Base-by-base conservation (phyloP, 2,329 filamentous ascomycete genomes). In the Colletotrichum noveboracense region DNA sequence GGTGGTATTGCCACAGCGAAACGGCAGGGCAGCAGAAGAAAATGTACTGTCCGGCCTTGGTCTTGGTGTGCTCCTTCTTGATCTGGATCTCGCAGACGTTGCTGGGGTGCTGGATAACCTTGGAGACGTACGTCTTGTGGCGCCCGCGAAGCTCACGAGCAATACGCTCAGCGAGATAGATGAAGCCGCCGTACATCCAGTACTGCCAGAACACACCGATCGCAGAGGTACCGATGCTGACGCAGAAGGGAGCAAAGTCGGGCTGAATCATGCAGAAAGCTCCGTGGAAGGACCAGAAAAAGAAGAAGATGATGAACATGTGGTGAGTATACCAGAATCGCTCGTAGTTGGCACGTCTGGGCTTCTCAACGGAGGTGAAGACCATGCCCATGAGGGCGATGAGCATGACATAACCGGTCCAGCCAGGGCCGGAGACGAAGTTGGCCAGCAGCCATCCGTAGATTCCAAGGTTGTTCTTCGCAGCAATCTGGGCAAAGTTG, bases 311-410 rank as follows among this genome's bases (percentile, higher is more conserved):
- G 84, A 96, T 91, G 83, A 97, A 97, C 83, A 97, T 91, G 86
- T 97, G 95, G 85, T 97, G 95, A 3, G 94, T 95, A 84, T 96
- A 96, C 95, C 95, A 97, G 88, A 97, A 97, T 30, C 94, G 93
- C 84, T 96, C 95, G 83, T 95, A 96, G 86, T 97, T 96, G 76
- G 93, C 93, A 70, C 94, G 92, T 66, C 94, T 91, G 12, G 92
- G 91, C 87, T 94, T 95, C 86, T 96, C 94, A 16, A 94, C 87
- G 10, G 94, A 95, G 1, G 95, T 97, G 30, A 92, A 81, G 5
- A 94, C 93, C 90, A 97, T 97, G 67, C 92, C 92, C 89, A 94
- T 95, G 66, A 97, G 86, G 10, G 93, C 91, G 74, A 94, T 88
- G 78, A 97, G 87, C 95, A 97, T 96, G 77, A 96, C 89, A 81